Evolutionary conservation across 805 yeast genomes (phyloP), one percentile per base, ranked within the genome.

Genomic region (Schwanniomyces sp.): DNA sequence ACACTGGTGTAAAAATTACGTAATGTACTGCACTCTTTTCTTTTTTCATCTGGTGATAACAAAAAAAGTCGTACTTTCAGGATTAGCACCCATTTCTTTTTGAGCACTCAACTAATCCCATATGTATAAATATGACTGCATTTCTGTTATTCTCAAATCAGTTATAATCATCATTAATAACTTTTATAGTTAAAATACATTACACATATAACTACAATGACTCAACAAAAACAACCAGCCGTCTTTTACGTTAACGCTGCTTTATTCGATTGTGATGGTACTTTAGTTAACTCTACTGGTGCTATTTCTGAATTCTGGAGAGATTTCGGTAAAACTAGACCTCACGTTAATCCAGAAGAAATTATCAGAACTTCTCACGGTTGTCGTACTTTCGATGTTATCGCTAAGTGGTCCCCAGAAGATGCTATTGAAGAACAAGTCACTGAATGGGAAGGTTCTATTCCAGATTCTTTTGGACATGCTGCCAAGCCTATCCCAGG

Each of bases 261-360:
- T 44, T 79, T 87, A 52, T 89, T 89, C 68, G 96, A 89, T 70
- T 82, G 91, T 45, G 96, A 89, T 64, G 96, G 96, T 45, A 89
- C 96, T 26, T 74, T 89, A 61, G 89, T 89, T 63, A 82, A 86
- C 66, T 86, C 95, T 36, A 88, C 91, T 50, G 83, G 82, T 46
- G 89, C 94, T 49, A 88, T 88, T 52, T 89, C 87, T 61, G 86
- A 82, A 59, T 82, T 88, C 72, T 89, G 96, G 96, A 80, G 79
- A 59, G 85, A 82, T 50, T 79, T 86, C 61, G 88, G 86, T 54
- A 74, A 76, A 58, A 76, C 80, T 60, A 80, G 86, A 68, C 82
- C 89, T 51, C 80, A 79, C 61, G 84, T 85, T 47, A 81, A 84
- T 66, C 81, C 88, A 14, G 84, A 81, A 53, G 82, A 85, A 57